Evolutionary conservation across 768 basidiomycete species (phyloP).

Genomic region (Tylopilus subfusipes): DNA sequence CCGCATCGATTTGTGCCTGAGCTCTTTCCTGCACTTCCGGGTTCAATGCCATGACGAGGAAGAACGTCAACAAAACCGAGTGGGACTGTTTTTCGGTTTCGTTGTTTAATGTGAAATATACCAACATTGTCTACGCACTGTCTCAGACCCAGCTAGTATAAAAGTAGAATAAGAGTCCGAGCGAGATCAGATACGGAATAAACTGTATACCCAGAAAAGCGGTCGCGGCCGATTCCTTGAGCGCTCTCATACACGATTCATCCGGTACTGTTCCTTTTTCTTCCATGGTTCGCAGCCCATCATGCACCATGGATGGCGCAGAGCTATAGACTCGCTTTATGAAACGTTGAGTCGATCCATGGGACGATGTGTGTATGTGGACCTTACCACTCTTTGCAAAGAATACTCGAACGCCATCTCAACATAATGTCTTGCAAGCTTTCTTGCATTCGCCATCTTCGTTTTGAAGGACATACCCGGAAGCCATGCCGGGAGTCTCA

Average conservation of each 20-base stretch:
- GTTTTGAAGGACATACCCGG: slow-evolving; percentile 3
- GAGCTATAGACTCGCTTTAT: not conserved
- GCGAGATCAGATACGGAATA: too few relatives aligned
- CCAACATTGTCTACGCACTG: not conserved
- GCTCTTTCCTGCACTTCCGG: slow-evolving; percentile 1
- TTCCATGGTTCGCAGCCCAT: not conserved
- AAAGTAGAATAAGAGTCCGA: too few relatives aligned
- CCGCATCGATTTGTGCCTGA: slow-evolving; percentile 10
- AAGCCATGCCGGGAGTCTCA: slow-evolving; percentile 15
- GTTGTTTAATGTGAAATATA: not conserved
- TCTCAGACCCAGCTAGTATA: not conserved
- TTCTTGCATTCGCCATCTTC: not conserved
- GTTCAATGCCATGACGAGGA: not conserved
- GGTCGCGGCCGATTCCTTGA: not conserved
- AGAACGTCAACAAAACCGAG: not conserved
- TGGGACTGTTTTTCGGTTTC: not conserved
- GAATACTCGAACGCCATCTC: slow-evolving; percentile 1
- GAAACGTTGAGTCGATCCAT: not conserved
- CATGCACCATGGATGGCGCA: not conserved
- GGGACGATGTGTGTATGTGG: too few relatives aligned
- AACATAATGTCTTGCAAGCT: not conserved
- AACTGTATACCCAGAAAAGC: not conserved
- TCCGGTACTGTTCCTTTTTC: not conserved
- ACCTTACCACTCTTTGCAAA: slow-evolving; percentile 1
- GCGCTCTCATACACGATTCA: not conserved